Percentiles rank a stretch among this genome's conserved stretches.
Evolutionary conservation across 2,329 filamentous ascomycete genomes (phyloP).

Genomic region (Penicillium sp.): DNA sequence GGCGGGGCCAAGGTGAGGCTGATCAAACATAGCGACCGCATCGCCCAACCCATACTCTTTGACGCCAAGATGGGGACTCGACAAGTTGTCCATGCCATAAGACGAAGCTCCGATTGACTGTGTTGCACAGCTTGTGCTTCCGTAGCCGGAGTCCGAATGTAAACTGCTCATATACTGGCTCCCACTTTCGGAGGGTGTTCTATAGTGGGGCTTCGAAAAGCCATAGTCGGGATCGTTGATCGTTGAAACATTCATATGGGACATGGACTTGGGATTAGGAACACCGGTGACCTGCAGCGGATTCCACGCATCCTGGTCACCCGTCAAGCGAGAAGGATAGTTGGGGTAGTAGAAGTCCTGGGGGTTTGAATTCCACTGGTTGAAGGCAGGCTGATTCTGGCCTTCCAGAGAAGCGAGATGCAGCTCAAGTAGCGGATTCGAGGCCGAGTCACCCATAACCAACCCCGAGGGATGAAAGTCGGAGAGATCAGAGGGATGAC

Average conservation of each 20-base stretch:
- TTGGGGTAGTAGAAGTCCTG: conserved; percentile 23
- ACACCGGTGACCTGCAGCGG: conserved; percentile 32
- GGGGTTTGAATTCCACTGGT: conserved; percentile 21
- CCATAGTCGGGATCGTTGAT: conserved; percentile 22
- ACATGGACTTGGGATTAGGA: conserved; percentile 15
- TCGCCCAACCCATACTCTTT: conserved; percentile 26
- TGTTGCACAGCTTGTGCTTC: conserved; percentile 28
- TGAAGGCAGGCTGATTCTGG: conserved; percentile 19
- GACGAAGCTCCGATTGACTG: conserved; percentile 30
- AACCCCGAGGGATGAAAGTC: conserved; percentile 8
- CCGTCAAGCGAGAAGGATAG: conserved; percentile 20
- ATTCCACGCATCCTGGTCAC: conserved; percentile 33
- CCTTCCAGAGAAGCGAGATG: conserved; percentile 21
- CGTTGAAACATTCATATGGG: conserved; percentile 19
- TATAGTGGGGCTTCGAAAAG: conserved; percentile 26
- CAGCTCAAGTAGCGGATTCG: conserved; percentile 25
- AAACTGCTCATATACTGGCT: conserved; percentile 32
- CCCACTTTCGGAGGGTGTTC: conserved; percentile 31
- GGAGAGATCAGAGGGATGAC: conserved; percentile 4
- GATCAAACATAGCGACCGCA: conserved; percentile 17
- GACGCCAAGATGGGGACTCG: conserved; percentile 25
- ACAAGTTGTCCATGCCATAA: conserved; percentile 27
- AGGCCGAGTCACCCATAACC: conserved; percentile 20
- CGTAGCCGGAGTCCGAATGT: conserved; percentile 39
- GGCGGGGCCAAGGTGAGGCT: conserved; percentile 7